Evolutionary conservation across 2,329 filamentous ascomycete genomes (phyloP), one percentile per base, ranked within the genome.

Genomic region (Saccharata proteae): DNA sequence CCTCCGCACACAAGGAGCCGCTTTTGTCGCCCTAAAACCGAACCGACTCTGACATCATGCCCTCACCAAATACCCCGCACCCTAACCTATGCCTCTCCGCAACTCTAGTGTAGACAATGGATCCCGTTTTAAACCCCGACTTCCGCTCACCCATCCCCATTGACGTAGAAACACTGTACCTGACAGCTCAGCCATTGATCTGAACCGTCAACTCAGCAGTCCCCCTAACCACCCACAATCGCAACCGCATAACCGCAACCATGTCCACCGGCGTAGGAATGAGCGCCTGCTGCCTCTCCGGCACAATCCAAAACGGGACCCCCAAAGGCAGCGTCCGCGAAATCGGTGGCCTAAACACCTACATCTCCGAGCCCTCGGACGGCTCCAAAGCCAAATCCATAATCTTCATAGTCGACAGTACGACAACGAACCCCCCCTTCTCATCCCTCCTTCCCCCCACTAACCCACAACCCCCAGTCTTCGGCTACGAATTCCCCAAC

Each of bases 401-500:
- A 26, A 46, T 64, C 16, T 62, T 64, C 42, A 43, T 64, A 13
- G 44, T 48, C 27, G 19, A 21, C 19, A 21, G 19, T 21, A n/a
- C 7, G 19, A 7, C 19, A 7, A 21, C 19, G 19, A 7, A 7
- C 19, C 19, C 19, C 19, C 7, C 19, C 19, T 7, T 21, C 19
- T n/a, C n/a, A n/a, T n/a, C n/a, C n/a, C n/a, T n/a, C n/a, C n/a
- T n/a, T n/a, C n/a, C n/a, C n/a, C n/a, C n/a, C n/a, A n/a, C n/a
- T n/a, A n/a, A n/a, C n/a, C n/a, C n/a, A n/a, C n/a, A n/a, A n/a
- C 29, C 21, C 16, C 18, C 27, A 58, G 54, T 64, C 43, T 61
- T 62, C 40, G 58, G 58, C 37, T 61, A 47, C 45, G 44, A 49
- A 32, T 49, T 61, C 36, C 42, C 46, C 15, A 61, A 61, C 41